phyloP scores from a whole-genome alignment of 2,329 filamentous ascomycete genomes.

The Cercospora zeae-maydis region DNA sequence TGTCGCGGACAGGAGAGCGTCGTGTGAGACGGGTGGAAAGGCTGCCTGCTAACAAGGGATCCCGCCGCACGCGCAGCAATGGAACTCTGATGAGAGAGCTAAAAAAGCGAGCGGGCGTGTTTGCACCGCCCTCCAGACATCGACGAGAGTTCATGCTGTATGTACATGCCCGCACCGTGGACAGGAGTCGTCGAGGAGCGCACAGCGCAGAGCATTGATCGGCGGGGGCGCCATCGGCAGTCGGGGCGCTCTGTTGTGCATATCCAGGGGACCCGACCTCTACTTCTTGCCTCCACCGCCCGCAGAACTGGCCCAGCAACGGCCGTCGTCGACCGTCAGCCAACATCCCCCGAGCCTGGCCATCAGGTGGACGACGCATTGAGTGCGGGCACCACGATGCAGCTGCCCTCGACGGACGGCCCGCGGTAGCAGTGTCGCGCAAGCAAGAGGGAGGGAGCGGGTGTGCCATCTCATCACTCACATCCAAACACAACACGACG shows the following conservation, averaged over 20 bases:
- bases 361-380: slow-evolving; percentile 8
- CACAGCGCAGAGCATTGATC: background rate
- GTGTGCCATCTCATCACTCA: background rate
- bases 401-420: background rate
- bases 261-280: background rate
- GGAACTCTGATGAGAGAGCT: background rate
- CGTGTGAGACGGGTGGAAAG: background rate
- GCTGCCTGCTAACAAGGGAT: background rate
- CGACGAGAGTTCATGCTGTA: background rate
- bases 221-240: background rate
- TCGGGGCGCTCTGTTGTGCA: background rate
- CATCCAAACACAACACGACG: background rate
- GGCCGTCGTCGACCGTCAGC: background rate
- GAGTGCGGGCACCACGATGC: slow-evolving; percentile 18
- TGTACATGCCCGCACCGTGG: background rate
- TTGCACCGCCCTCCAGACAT: background rate
- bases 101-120: background rate
- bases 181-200: background rate
- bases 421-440: slow-evolving; percentile 2
- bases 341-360: background rate
- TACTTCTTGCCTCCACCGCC: background rate
- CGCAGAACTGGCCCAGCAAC: background rate
- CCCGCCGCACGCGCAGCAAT: background rate
- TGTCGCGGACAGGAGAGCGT: background rate
- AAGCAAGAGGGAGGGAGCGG: background rate